Evolutionary conservation across 176 grass and related monocot genomes (phyloP), one percentile per base, ranked within the genome.

Genomic region (Leersia perrieri): DNA sequence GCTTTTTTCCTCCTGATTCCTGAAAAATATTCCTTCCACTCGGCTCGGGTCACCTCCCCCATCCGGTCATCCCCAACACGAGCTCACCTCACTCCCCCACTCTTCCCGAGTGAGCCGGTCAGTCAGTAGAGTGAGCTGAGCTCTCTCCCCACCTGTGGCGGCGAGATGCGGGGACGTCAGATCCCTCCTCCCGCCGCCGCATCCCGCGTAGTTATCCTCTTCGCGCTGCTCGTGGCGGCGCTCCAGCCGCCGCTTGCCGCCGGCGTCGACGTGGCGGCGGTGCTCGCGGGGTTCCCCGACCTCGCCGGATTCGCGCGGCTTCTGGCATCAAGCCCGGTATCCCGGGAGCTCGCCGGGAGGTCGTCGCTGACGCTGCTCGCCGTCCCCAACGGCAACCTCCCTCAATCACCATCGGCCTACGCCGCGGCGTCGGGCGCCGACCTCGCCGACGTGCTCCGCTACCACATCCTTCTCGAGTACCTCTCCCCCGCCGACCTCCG

Each of bases 391-490:
- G 40, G 70, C 12, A 34, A 82, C 73, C 90, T 97, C 27, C 85
- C 89, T 15, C 86, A 60, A 62, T 87, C 93, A 2, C 78, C 88
- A 5, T 42, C 75, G 26, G 35, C 72, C 30, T 86, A 80, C 86
- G 83, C 82, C 20, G 73, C 86, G 4, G 68, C 88, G 18, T 76
- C 83, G 0, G 86, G 90, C 11, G 87, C 88, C 63, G 93, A 93
- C 82, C 41, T 97, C 62, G 83, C 90, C 42, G 94, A 93, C 88
- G 88, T 97, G 34, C 86, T 97, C 32, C 91, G 91, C 36, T 97
- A 97, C 86, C 94, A 97, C 88, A 86, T 97, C 36, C 88, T 97
- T 9, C 88, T 97, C 57, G 94, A 97, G 83, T 97, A 93, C 86
- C 88, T 97, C 38, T 44, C 80, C 44, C 84, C 83, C 68, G 42